Percentiles rank a stretch among this genome's conserved stretches.
Evolutionary conservation across 345 rosid genomes (phyloP).

Genomic region (Litchi chinensis): DNA sequence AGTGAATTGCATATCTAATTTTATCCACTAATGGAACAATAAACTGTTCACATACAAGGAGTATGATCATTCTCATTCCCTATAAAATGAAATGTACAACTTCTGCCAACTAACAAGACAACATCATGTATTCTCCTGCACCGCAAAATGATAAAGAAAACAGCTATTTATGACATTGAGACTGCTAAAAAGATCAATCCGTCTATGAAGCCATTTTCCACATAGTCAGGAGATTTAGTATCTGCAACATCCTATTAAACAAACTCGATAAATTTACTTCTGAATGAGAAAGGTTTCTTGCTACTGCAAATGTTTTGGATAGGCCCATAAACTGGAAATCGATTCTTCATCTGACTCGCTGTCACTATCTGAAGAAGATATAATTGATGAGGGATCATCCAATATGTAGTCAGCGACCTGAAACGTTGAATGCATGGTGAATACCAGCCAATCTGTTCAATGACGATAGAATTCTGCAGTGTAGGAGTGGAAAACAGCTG

Average conservation of each 20-base stretch:
- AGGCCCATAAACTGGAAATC: slow-evolving; percentile 50
- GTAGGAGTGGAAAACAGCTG: background rate
- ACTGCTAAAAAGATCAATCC: background rate
- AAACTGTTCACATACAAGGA: background rate
- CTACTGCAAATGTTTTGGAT: slow-evolving; percentile 29
- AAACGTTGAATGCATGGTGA: background rate
- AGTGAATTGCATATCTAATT: background rate
- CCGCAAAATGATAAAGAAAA: background rate
- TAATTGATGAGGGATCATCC: slow-evolving; percentile 29
- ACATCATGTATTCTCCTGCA: background rate
- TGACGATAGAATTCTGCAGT: background rate
- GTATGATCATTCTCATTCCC: background rate
- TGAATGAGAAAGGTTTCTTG: background rate
- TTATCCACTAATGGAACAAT: background rate
- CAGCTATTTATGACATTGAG: background rate
- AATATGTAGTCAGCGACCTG: slow-evolving; percentile 58
- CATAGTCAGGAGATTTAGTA: background rate
- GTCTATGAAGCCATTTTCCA: background rate
- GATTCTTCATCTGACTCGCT: slow-evolving; percentile 48
- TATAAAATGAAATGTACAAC: background rate
- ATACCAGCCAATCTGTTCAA: background rate
- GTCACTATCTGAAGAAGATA: slow-evolving; percentile 54
- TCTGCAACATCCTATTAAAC: background rate
- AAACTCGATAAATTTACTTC: background rate
- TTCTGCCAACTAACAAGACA: background rate